phyloP scores from a whole-genome alignment of 1,139 yeast genomes.

The Yamadazyma siamensis region DNA sequence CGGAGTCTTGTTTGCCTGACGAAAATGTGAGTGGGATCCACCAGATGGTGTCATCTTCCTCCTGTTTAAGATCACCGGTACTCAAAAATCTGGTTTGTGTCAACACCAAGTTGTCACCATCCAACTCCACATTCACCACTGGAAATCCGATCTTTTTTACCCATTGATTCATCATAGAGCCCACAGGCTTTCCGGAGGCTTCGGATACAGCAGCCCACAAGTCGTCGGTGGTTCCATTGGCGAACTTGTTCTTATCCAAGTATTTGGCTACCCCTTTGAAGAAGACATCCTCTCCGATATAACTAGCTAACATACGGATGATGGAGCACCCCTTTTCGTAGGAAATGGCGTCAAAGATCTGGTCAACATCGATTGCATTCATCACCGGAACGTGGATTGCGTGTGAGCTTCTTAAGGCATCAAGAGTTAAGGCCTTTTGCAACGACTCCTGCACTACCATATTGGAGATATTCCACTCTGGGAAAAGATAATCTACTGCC shows the following conservation, averaged over 20 bases:
- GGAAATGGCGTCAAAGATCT: constrained; percentile 81
- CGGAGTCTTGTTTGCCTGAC: constrained; percentile 17
- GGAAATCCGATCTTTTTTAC: constrained; percentile 83
- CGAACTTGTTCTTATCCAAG: constrained; percentile 65
- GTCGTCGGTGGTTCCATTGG: constrained; percentile 76
- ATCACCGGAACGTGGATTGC: constrained; percentile 84
- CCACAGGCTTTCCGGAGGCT: constrained; percentile 73
- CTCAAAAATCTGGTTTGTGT: constrained; percentile 73
- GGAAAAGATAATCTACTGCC: constrained; percentile 72
- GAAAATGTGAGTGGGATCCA: constrained; percentile 66
- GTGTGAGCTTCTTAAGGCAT: constrained; percentile 72
- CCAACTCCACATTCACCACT: constrained; percentile 55
- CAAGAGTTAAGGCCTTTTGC: constrained; percentile 69
- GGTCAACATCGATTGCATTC: constrained; percentile 79
- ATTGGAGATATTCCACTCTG: constrained; percentile 87
- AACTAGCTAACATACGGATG: constrained; percentile 66
- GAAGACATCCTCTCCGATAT: constrained; percentile 64
- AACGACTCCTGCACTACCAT: constrained; percentile 64
- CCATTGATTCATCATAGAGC: constrained; percentile 75
- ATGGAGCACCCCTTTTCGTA: constrained; percentile 81
- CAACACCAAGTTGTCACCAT: constrained; percentile 44
- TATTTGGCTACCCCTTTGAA: constrained; percentile 70
- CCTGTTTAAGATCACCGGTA: constrained; percentile 74
- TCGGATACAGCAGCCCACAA: constrained; percentile 75
- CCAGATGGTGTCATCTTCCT: constrained; percentile 70